Conservation (phyloP, 805 yeast genomes). For the Alloascoidea africana region DNA sequence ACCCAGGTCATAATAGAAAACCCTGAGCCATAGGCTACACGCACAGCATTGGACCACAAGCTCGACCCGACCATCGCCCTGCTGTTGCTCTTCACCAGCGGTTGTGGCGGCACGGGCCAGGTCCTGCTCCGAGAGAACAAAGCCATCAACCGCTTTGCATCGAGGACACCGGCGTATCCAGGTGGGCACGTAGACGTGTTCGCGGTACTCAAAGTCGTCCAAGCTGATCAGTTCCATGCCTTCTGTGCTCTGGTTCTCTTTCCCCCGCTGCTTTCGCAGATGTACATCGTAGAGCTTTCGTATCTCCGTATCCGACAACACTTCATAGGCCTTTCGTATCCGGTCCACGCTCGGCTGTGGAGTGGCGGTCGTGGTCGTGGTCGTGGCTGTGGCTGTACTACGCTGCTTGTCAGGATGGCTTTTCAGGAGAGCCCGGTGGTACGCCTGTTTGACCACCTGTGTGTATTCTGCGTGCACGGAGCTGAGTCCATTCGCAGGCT, state of each 20-base stretch:
- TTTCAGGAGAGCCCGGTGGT: slow-evolving; percentile 38
- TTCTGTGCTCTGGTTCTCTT: slow-evolving; percentile 12
- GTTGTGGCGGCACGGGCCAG: slow-evolving; percentile 34
- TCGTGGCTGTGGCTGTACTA: slow-evolving; percentile 1
- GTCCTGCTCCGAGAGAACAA: slow-evolving; percentile 44
- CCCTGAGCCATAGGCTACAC: slow-evolving; percentile 79
- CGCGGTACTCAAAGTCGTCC: slow-evolving; percentile 39
- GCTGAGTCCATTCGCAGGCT: slow-evolving; percentile 14
- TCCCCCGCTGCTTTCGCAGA: slow-evolving; percentile 21
- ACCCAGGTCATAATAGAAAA: slow-evolving; percentile 14
- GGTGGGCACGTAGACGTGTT: slow-evolving; percentile 21
- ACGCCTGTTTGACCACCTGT: slow-evolving; percentile 43
- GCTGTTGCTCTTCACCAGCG: slow-evolving; percentile 23
- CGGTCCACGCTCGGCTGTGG: slow-evolving; percentile 20
- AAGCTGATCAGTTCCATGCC: slow-evolving; percentile 32
- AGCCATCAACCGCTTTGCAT: slow-evolving; percentile 37
- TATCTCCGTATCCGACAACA: slow-evolving; percentile 24
- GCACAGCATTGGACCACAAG: slow-evolving; percentile 66
- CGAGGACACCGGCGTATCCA: slow-evolving; percentile 52
- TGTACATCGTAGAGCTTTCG: slow-evolving; percentile 38
- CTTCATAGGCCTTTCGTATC: slow-evolving; percentile 52
- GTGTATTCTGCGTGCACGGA: too few relatives aligned
- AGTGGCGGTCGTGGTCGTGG: slow-evolving; percentile 1
- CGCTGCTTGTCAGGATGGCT: slow-evolving; percentile 71
- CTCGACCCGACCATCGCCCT: slow-evolving; percentile 44